A percentile compares a stretch with the other conserved stretches of the same genome.
Evolutionary conservation across 2,329 filamentous ascomycete species (phyloP).

Genomic region (Calycina herbarum): DNA sequence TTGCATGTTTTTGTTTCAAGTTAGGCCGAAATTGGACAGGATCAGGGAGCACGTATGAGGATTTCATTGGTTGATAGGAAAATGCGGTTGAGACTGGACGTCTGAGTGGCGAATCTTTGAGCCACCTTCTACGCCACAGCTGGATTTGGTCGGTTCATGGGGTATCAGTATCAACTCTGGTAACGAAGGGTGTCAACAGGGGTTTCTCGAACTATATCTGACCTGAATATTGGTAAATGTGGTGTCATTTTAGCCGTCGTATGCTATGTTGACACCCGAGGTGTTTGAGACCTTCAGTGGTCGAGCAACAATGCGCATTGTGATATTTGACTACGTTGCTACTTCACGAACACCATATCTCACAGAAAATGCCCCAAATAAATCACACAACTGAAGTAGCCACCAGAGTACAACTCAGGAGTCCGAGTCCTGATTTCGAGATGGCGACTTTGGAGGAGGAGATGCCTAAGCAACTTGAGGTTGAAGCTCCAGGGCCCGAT

Average conservation of each 20-base stretch:
- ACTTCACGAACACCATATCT: neutral
- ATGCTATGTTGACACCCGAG: constrained; percentile 4
- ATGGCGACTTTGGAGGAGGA: constrained; percentile 9
- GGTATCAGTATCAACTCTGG: neutral
- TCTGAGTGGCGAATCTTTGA: neutral
- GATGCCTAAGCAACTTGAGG: constrained; percentile 1
- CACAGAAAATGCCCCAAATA: neutral
- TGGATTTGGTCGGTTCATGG: neutral
- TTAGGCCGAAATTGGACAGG: neutral
- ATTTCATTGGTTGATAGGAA: neutral
- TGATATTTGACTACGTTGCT: neutral
- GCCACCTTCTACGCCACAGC: neutral
- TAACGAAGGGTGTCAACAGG: neutral
- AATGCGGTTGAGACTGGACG: neutral
- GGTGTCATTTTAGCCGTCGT: neutral
- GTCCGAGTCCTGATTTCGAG: constrained; percentile 8
- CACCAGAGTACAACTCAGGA: neutral
- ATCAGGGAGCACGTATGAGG: too few relatives aligned
- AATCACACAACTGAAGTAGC: constrained; percentile 4
- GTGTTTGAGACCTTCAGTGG: neutral
- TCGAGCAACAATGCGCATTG: neutral
- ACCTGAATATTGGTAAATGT: neutral
- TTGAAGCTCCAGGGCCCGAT: neutral
- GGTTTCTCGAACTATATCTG: neutral
- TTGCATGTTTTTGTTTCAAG: neutral